Conservation (phyloP, 202 grass and related monocot species). For the Eragrostis tef region DNA sequence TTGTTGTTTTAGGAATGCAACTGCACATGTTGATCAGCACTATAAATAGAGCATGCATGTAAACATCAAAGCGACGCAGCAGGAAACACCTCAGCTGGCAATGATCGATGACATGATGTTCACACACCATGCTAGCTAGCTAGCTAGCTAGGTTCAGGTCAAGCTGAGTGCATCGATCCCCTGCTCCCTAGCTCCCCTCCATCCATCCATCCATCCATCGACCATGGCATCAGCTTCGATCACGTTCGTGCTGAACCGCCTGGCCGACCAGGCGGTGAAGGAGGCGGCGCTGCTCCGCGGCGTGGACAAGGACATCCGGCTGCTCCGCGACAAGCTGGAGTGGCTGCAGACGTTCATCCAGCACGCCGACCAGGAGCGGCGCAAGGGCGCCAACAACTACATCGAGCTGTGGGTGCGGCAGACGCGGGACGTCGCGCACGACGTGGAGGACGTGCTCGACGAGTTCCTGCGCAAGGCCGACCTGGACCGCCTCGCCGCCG, state of each 20-base stretch:
- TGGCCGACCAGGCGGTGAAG: slow-evolving; percentile 15
- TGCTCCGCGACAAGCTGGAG: slow-evolving; percentile 52
- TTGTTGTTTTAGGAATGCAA: no score
- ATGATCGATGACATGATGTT: no score
- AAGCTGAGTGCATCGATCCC: no score
- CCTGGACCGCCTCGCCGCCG: slow-evolving; percentile 20
- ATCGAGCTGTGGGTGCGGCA: slow-evolving; percentile 53
- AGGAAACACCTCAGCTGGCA: no score
- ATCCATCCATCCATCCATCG: no score
- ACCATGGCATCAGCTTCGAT: slow-evolving; percentile 40
- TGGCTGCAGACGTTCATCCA: slow-evolving; percentile 56
- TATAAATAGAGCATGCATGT: no score
- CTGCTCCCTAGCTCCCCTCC: background rate
- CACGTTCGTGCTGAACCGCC: slow-evolving; percentile 45
- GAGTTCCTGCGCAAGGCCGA: slow-evolving; percentile 44
- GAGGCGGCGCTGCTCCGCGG: slow-evolving; percentile 37
- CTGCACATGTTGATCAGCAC: no score
- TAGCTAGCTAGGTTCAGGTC: no score
- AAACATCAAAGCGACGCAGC: no score
- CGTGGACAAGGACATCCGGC: slow-evolving; percentile 49
- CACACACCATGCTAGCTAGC: no score
- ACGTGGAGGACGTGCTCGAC: slow-evolving; percentile 58
- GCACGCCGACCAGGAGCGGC: slow-evolving; percentile 52
- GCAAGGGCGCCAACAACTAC: slow-evolving; percentile 31
- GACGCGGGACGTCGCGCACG: slow-evolving; percentile 51